Evolutionary conservation across 345 rosid species (phyloP).

Genomic region (Atalantia buxifolia): DNA sequence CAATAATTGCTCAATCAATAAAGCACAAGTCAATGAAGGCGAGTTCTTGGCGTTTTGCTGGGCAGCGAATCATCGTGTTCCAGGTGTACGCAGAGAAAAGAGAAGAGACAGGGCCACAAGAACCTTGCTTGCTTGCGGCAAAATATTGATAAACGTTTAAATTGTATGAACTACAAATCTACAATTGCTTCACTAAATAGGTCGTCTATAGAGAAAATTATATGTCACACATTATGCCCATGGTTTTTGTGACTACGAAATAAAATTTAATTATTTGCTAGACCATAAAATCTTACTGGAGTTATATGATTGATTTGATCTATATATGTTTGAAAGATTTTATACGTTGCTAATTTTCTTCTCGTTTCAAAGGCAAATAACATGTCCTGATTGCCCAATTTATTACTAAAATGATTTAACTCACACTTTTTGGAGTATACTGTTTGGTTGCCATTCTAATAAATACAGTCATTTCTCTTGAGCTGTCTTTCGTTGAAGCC

Average conservation of each 20-base stretch:
- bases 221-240: background rate
- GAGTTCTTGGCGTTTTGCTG: conserved; percentile 15
- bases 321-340: background rate
- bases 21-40: conserved; percentile 17
- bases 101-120: background rate
- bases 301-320: background rate
- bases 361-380: background rate
- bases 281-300: background rate
- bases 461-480: background rate
- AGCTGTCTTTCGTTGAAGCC: background rate
- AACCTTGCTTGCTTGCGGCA: background rate
- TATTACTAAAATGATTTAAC: background rate
- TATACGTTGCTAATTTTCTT: no score
- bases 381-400: background rate
- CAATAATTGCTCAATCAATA: conserved; percentile 7
- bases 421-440: background rate
- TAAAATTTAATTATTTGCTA: background rate
- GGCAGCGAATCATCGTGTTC: conserved; percentile 8
- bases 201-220: background rate
- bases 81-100: conserved; percentile 1
- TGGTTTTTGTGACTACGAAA: background rate
- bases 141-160: background rate
- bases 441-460: background rate
- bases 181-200: background rate
- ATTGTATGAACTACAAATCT: background rate